Percentiles rank a stretch among this genome's conserved stretches.
Conservation (phyloP, 163 green algal genomes). For the Chloromonas sp. region DNA sequence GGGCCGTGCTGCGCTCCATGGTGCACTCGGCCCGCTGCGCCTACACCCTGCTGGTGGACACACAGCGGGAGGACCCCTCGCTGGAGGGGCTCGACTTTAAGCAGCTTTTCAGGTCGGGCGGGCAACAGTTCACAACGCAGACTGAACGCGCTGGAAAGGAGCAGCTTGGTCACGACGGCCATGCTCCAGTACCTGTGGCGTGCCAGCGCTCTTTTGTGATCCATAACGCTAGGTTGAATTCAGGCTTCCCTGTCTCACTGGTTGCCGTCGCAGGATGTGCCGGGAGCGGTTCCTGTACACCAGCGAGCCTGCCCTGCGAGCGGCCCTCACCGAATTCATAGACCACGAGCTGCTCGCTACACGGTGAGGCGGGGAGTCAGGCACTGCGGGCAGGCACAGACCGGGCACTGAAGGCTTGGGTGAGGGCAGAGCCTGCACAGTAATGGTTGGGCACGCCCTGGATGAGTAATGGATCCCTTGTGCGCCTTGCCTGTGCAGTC, state of each 20-base stretch:
- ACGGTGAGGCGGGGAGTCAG: slow-evolving; percentile 23
- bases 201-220: too few species aligned
- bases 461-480: too few species aligned
- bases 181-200: too few species aligned
- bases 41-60: slow-evolving; percentile 72
- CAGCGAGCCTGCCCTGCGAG: slow-evolving; percentile 68
- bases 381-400: too few species aligned
- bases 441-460: too few species aligned
- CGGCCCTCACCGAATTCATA: slow-evolving; percentile 81
- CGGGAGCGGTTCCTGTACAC: slow-evolving; percentile 79
- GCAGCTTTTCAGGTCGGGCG: slow-evolving; percentile 51
- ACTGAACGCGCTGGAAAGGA: too few species aligned
- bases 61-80: slow-evolving; percentile 54
- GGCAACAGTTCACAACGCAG: too few species aligned
- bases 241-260: too few species aligned
- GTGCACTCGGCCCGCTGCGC: slow-evolving; percentile 60
- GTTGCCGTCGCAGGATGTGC: slow-evolving; percentile 37
- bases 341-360: slow-evolving; percentile 79
- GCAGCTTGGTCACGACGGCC: too few species aligned
- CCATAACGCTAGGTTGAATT: too few species aligned
- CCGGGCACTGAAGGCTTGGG: too few species aligned
- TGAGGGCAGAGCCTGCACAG: too few species aligned
- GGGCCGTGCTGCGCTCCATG: slow-evolving; percentile 73
- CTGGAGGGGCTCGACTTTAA: slow-evolving; percentile 66
- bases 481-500: neutral